Base-by-base conservation (phyloP, 371 early-diverging fungal species). In the Thermomucor indicae-seudaticae region DNA sequence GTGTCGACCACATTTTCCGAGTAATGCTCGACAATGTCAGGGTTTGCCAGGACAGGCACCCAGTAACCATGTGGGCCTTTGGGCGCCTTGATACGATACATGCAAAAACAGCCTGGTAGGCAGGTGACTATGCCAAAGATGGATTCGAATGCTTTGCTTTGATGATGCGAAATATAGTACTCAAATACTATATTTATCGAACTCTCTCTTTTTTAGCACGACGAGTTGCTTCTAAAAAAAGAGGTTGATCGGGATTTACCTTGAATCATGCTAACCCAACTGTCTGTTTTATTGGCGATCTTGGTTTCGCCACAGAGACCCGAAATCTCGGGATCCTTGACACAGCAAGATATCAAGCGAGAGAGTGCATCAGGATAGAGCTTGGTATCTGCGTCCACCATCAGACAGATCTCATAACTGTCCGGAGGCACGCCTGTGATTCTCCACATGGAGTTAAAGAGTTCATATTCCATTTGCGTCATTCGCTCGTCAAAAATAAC, bases 341-440 rank as follows among this genome's bases (percentile, higher is more conserved):
- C 82, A 71, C 89, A 86, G 32, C 84, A 77, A 5, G 83, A 75
- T 17, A 91, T 76, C 62, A 94, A 70, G 11, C 85, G 72, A 1
- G 85, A 64, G 17, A 92, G 62, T 0, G 93, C 86, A 55, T 91
- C 90, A 0, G 84, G 87, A 47, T 80, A 78, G 6, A 93, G 84
- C 51, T 85, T 85, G 6, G 98, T 98, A 65, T 98, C 98, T 2
- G 98, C 98, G 66, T 98, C 98, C 35, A 93, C 95, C 93, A 97
- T 96, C 51, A 98, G 79, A 43, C 95, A 84, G 31, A 91, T 79
- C 62, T 96, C 95, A 68, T 85, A 96, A 29, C 60, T 69, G 53
- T 91, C 89, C 1, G 97, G 88, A 20, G 89, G 80, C 0, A 93
- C 88, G 20, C 94, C 86, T 4, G 86, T 78, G 2, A 92, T 65